Evolutionary conservation across 371 early-diverging fungal species (phyloP).

Genomic region (Mucor piriformis): DNA sequence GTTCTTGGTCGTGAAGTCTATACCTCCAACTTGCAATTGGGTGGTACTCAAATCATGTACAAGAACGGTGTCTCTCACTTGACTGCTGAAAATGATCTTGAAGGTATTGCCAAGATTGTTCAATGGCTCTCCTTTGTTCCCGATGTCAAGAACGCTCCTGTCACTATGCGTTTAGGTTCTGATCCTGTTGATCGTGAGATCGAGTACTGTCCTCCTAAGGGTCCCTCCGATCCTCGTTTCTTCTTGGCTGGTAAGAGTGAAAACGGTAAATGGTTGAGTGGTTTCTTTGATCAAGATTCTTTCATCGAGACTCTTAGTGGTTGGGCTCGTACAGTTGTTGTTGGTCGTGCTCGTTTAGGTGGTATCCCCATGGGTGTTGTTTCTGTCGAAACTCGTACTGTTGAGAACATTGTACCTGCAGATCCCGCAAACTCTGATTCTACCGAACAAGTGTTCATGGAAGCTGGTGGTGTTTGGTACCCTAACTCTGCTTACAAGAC

Average conservation of each 20-base stretch:
- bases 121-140: slow-evolving; percentile 96
- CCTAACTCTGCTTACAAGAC: slow-evolving; percentile 99
- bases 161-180: slow-evolving; percentile 54
- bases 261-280: slow-evolving; percentile 76
- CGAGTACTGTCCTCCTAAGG: slow-evolving; percentile 78
- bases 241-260: slow-evolving; percentile 84
- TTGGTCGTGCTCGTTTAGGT: slow-evolving; percentile 95
- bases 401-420: slow-evolving; percentile 90
- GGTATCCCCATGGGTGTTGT: slow-evolving; percentile 98
- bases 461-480: slow-evolving; percentile 98
- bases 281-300: slow-evolving; percentile 92
- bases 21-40: slow-evolving; percentile 97
- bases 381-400: slow-evolving; percentile 93
- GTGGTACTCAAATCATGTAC: slow-evolving; percentile 99
- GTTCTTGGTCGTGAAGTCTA: slow-evolving; percentile 98
- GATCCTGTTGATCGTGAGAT: slow-evolving; percentile 79
- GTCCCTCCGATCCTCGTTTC: slow-evolving; percentile 91
- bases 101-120: slow-evolving; percentile 91
- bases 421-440: slow-evolving; percentile 94
- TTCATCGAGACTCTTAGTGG: slow-evolving; percentile 83
- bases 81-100: slow-evolving; percentile 93
- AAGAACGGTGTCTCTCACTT: slow-evolving; percentile 98
- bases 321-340: slow-evolving; percentile 73
- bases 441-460: slow-evolving; percentile 84
- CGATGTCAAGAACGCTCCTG: slow-evolving; percentile 61